A percentile compares a stretch with the other conserved stretches of the same genome.
Evolutionary conservation across 305 asterid genomes (phyloP).

Genomic region (Fraxinus platypoda): DNA sequence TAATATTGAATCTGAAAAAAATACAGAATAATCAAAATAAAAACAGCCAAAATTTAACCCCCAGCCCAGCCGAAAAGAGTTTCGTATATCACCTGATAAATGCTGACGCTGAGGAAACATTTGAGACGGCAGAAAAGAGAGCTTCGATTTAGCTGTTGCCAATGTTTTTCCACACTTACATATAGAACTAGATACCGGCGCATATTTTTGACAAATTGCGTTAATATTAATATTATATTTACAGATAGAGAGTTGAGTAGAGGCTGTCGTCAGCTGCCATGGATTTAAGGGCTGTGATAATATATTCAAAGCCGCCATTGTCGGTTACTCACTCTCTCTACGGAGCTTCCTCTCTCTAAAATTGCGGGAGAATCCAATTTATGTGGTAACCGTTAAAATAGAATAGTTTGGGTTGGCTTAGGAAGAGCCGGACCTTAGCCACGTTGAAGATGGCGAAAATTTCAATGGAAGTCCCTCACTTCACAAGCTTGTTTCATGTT

Average conservation of each 20-base stretch:
- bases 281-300: constrained; percentile 42
- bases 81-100: constrained; percentile 40
- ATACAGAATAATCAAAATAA: not conserved
- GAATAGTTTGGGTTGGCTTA: constrained; percentile 31
- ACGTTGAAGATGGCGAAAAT: not conserved
- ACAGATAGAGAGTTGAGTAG: constrained; percentile 26
- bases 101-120: constrained; percentile 31
- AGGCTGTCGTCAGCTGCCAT: constrained; percentile 31
- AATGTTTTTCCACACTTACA: constrained; percentile 21
- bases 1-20: not conserved
- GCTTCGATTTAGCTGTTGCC: constrained; percentile 22
- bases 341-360: constrained; percentile 12
- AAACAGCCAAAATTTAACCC: not conserved
- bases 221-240: constrained; percentile 23
- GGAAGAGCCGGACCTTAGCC: constrained; percentile 23
- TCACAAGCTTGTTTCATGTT: not conserved
- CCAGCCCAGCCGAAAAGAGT: not conserved
- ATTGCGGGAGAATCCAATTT: constrained; percentile 25
- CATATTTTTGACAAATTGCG: constrained; percentile 10
- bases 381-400: constrained; percentile 18
- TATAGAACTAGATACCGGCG: not conserved
- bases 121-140: constrained; percentile 23
- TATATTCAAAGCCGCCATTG: constrained; percentile 60
- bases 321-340: constrained; percentile 8
- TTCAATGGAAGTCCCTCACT: not conserved